Conservation (phyloP, 2,329 filamentous ascomycete species). For the Diplocarpon mali region DNA sequence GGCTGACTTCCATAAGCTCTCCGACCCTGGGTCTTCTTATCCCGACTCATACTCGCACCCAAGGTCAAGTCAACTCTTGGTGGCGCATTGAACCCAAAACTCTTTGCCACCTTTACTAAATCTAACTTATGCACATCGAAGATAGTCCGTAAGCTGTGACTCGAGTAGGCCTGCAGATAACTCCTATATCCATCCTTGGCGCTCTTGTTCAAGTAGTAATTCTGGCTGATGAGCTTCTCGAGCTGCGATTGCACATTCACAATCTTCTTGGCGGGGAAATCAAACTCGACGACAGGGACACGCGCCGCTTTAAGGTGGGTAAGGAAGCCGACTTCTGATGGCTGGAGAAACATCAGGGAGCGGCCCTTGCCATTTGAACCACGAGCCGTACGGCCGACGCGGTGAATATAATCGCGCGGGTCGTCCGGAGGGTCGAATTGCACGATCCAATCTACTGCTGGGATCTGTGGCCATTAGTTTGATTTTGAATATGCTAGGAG, state of each 20-base stretch:
- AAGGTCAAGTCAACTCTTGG: slow-evolving; percentile 71
- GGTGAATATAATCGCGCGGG: slow-evolving; percentile 85
- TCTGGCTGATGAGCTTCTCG: slow-evolving; percentile 86
- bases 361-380: slow-evolving; percentile 75
- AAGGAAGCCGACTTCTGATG: slow-evolving; percentile 84
- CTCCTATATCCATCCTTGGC: slow-evolving; percentile 71
- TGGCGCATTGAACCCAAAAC: slow-evolving; percentile 68
- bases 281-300: slow-evolving; percentile 91
- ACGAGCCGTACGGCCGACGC: slow-evolving; percentile 87
- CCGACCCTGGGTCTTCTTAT: slow-evolving; percentile 57
- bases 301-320: slow-evolving; percentile 82
- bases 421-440: slow-evolving; percentile 94
- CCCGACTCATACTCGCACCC: slow-evolving; percentile 63
- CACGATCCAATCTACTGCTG: slow-evolving; percentile 90
- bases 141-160: slow-evolving; percentile 69
- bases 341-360: slow-evolving; percentile 87
- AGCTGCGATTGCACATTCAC: slow-evolving; percentile 83
- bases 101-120: slow-evolving; percentile 72
- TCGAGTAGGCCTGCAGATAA: slow-evolving; percentile 92
- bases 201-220: slow-evolving; percentile 93
- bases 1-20: slow-evolving; percentile 72
- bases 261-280: slow-evolving; percentile 87
- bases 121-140: slow-evolving; percentile 79
- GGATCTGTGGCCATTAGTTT: slow-evolving; percentile 45
- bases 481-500: not conserved